Percentiles rank a stretch among this genome's conserved stretches.
Conservation (phyloP, 2,329 filamentous ascomycete species). For the Mycosphaerella sp. region DNA sequence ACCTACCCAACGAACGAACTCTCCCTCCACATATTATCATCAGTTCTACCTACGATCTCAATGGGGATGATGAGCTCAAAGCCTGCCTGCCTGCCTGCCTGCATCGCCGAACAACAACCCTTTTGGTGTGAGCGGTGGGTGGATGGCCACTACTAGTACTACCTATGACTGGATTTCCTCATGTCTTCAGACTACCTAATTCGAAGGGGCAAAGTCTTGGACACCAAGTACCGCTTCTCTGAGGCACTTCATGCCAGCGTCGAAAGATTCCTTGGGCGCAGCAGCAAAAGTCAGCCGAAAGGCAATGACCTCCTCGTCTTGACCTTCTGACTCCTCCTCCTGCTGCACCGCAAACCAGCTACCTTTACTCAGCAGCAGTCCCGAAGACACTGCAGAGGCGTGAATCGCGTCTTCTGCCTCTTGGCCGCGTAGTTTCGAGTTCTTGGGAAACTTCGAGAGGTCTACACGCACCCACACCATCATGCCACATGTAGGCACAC, state of each 20-base stretch:
- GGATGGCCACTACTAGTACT: too few relatives aligned
- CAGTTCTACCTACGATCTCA: too few relatives aligned
- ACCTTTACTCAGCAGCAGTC: conserved; percentile 23
- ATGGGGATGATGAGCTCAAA: too few relatives aligned
- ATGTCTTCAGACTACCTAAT: background rate
- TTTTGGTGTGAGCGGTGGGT: background rate
- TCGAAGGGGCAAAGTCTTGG: background rate
- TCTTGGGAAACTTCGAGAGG: background rate
- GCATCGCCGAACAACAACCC: too few relatives aligned
- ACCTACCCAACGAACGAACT: too few relatives aligned
- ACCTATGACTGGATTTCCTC: background rate
- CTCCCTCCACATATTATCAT: too few relatives aligned
- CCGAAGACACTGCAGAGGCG: conserved; percentile 11
- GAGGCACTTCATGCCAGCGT: conserved; percentile 12
- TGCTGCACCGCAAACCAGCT: conserved; percentile 19
- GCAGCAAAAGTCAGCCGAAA: conserved; percentile 14
- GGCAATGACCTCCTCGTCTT: background rate
- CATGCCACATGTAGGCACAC: conserved; percentile 25
- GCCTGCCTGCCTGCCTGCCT: too few relatives aligned
- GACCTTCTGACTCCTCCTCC: background rate
- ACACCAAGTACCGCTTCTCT: conserved; percentile 3
- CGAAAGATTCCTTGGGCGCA: conserved; percentile 8
- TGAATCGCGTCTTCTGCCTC: conserved; percentile 24
- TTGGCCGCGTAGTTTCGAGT: background rate
- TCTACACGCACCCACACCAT: conserved; percentile 25